Base-by-base conservation (phyloP, 345 rosid species). In the Aquilaria yunnanensis region DNA sequence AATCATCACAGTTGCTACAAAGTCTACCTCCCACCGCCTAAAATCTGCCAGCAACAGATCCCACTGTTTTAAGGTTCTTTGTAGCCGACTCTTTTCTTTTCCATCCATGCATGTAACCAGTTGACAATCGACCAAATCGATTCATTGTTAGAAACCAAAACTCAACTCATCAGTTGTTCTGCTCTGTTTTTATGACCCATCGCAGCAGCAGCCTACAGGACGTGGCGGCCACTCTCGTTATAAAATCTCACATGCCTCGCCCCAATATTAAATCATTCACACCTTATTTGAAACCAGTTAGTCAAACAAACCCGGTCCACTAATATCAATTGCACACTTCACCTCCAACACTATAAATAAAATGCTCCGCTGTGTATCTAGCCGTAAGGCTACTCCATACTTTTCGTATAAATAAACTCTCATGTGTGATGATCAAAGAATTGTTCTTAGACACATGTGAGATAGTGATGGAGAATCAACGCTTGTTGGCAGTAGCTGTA, bases 381-480 rank as follows among this genome's bases (percentile, higher is more conserved):
- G 23, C 23, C 23, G 23, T 23, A 23, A 23, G 23, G 23, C 23
- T 23, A 14, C 2, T 45, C 30, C 61, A 14, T 12, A n/a, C 14
- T 12, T 10, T 9, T n/a, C 29, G 3, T 34, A 33, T 37, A 16
- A 33, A 3, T 16, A 12, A 2, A 16, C n/a, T 41, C 66, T 30
- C n/a, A 2, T 6, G 5, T 50, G 65, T 23, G 53, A 52, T 5
- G 14, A 45, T 16, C 3, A 1, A 53, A 5, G 33, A 48, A 9
- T 31, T 48, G n/a, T 61, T 6, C 6, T 9, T 49, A 3, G 10
- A 6, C 23, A 47, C 45, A 32, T 16, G 9, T 10, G 51, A 60
- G 50, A 47, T 31, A 59, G 37, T 37, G 23, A 79, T 77, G 72
- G 66, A 53, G 12, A 47, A 56, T 47, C 58, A 37, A 50, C 14